A percentile compares a stretch with the other conserved stretches of the same genome.
Evolutionary conservation across 345 rosid species (phyloP).

Genomic region (Cardamine chenopodiifolia): DNA sequence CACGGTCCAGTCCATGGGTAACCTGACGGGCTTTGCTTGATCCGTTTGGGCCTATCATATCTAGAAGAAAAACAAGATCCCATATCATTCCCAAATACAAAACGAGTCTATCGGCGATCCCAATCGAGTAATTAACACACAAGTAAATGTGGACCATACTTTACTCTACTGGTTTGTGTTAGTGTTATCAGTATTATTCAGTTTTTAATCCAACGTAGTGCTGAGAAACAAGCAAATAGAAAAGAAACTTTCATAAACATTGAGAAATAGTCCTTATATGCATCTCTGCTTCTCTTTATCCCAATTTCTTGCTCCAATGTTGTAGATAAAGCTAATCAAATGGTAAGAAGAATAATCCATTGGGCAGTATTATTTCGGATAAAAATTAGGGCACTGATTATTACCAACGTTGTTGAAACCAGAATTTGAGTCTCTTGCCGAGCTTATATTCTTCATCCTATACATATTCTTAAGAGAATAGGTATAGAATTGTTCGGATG

Average conservation of each 20-base stretch:
- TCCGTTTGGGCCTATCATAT: not conserved
- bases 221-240: no score
- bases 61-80: not conserved
- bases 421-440: slow-evolving; percentile 1
- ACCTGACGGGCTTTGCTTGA: not conserved
- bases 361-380: not conserved
- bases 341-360: no score
- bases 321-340: not conserved
- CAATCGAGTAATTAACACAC: not conserved
- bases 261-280: not conserved
- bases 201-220: no score
- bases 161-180: no score
- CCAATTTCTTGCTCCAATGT: not conserved
- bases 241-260: no score
- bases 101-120: not conserved
- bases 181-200: no score
- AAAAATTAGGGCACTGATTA: not conserved
- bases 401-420: not conserved
- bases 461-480: no score
- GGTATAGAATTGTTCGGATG: not conserved
- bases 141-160: no score
- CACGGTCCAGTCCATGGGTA: not conserved
- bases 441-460: not conserved
- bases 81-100: not conserved
- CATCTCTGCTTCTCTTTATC: not conserved